Base-by-base conservation (phyloP, 805 yeast genomes). In the Schwanniomyces yamadae region DNA sequence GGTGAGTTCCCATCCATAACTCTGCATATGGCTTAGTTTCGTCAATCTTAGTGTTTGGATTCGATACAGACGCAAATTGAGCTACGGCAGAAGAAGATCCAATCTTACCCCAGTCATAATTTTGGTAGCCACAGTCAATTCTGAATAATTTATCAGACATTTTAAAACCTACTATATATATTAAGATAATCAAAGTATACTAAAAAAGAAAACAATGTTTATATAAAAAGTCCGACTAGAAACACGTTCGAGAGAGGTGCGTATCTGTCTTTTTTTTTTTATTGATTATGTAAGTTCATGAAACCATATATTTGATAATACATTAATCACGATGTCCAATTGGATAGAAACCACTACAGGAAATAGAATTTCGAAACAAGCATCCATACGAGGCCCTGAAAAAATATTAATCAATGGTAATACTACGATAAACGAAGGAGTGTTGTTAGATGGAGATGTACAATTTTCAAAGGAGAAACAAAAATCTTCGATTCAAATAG, bases 1-100 rank as follows among this genome's bases (percentile, higher is more conserved):
- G 91, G 59, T 93, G 99, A 17, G 98, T 89, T 25, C 99, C 99
- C 99, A 93, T 93, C 99, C 99, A 93, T 48, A 93, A 71, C 62
- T 93, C 99, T 12, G 99, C 99, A 56, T 93, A 93, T 8, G 99
- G 98, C 54, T 80, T 78, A 24, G 71, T 35, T 51, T 83, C 90
- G 46, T 84, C 87, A 37, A 89, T 75, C 13, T 54, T 55, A 36
- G 86, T 69, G 9, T 49, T 28, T 2, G 86, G 75, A 61, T 84
- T 81, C 28, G 95, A 79, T 33, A 71, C 69, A 24, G 81, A 71
- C 28, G 95, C 95, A 57, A 80, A 91, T 57, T 75, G 82, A 4
- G 99, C 99, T 34, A 90, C 99, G 6, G 95, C 84, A 13, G 96
- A 86, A 5, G 77, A 49, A 5, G 80, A 71, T 29, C 99, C 98